Base-by-base conservation (phyloP, 2,329 filamentous ascomycete genomes). In the Penicillium brevicompactum region DNA sequence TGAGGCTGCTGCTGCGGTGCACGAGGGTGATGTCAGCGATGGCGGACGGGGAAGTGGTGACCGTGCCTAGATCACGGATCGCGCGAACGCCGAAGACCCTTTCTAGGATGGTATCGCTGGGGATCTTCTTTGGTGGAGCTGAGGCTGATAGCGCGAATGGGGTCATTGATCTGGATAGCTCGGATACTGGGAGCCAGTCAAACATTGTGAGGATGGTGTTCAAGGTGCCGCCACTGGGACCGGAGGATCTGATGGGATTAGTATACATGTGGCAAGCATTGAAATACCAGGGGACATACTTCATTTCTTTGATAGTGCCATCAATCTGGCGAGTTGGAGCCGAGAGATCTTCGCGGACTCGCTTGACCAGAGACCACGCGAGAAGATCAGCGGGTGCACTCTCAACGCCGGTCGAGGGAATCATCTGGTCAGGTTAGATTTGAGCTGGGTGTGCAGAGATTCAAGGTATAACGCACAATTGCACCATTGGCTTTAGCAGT, bases 201-300 rank as follows among this genome's bases (percentile, higher is more conserved):
- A 84, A 77, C 8, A 83, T 67, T 31, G 76, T 81, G 13, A 97
- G 71, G 4, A 86, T 76, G 0, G 91, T 92, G 32, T 84, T 80
- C 4, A 92, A 74, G 2, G 89, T 86, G 34, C 85, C 85, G 27
- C 85, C 85, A 50, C 82, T 85, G 3, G 79, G 71, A 5, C 76
- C 76, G 5, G 77, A 75, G 21, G 66, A 64, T 53, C 71, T 73
- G 37, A n/a, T 2, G 7, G 22, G 3, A 9, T 10, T n/a, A 7
- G 41, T 8, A 59, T 53, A 62, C 63, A 49, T 34, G 42, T 7
- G 6, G 10, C 11, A 1, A 30, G n/a, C 1, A 27, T 4, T 13
- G 6, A 41, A 31, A 37, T 6, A n/a, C 9, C 11, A 5, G 13
- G 16, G 52, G 52, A 56, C 66, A 51, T 68, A 78, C 68, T 84